Conservation (phyloP, 1,284 basidiomycete species). For the Pseudozyma thailandica region DNA sequence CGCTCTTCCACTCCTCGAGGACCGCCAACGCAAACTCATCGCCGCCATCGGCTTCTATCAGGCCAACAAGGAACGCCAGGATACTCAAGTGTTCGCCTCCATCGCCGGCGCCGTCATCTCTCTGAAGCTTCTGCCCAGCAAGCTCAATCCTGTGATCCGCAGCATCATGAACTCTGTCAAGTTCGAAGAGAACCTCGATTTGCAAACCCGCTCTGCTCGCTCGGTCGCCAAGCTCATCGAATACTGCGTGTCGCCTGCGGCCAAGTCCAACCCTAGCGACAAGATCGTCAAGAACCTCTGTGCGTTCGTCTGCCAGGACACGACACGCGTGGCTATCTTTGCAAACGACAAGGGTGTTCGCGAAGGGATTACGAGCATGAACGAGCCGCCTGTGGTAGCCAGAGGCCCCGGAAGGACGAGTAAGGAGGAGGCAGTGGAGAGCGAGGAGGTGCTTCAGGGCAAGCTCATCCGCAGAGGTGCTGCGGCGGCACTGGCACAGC, state of each 20-base stretch:
- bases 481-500: slow-evolving; percentile 80
- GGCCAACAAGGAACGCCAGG: slow-evolving; percentile 85
- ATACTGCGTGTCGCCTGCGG: slow-evolving; percentile 78
- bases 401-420: slow-evolving; percentile 30
- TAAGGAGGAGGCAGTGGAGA: slow-evolving; percentile 69
- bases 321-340: slow-evolving; percentile 88
- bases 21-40: slow-evolving; percentile 79
- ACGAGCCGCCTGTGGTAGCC: slow-evolving; percentile 60
- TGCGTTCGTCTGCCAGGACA: slow-evolving; percentile 90
- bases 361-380: slow-evolving; percentile 83
- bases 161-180: slow-evolving; percentile 98
- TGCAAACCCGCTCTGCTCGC: slow-evolving; percentile 88
- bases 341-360: slow-evolving; percentile 74
- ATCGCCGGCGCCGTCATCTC: slow-evolving; percentile 88
- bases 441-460: slow-evolving; percentile 64
- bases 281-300: slow-evolving; percentile 98
- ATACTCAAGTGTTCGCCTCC: slow-evolving; percentile 85
- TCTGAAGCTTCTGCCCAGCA: slow-evolving; percentile 69
- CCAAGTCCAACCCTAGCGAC: slow-evolving; percentile 75
- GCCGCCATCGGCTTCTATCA: slow-evolving; percentile 84
- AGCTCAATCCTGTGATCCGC: slow-evolving; percentile 95
- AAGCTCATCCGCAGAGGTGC: slow-evolving; percentile 80
- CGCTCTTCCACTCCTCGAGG: slow-evolving; percentile 76
- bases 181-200: slow-evolving; percentile 80
- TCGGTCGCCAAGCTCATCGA: slow-evolving; percentile 88